Conservation (phyloP, 805 yeast species). For the Kuraishia molischiana region DNA sequence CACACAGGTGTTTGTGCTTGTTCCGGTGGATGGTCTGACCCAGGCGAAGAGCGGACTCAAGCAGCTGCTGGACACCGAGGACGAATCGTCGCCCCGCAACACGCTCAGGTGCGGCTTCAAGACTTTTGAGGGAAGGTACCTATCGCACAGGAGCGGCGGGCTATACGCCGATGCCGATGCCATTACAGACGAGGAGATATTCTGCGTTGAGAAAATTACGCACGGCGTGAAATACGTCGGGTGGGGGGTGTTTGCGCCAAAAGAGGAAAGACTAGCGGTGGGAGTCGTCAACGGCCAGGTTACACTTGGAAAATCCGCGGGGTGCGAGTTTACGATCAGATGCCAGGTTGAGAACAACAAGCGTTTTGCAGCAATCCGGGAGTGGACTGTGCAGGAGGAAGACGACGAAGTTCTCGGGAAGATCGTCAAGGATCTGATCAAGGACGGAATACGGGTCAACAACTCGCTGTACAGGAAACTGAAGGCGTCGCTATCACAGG, state of each 20-base stretch:
- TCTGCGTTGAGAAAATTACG: constrained; percentile 9
- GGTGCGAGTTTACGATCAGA: constrained; percentile 12
- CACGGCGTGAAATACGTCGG: background rate
- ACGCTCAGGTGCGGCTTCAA: constrained; percentile 13
- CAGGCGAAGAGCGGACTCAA: background rate
- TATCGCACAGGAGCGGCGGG: constrained; percentile 9
- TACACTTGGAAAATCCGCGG: constrained; percentile 1
- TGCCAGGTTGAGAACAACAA: constrained; percentile 13
- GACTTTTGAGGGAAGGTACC: constrained; percentile 12
- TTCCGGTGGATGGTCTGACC: constrained; percentile 13
- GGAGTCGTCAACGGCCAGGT: constrained; percentile 8
- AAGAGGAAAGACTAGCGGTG: no score
- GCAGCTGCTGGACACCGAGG: constrained; percentile 1
- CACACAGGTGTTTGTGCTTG: constrained; percentile 17
- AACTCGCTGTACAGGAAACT: constrained; percentile 11
- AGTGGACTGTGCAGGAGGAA: background rate
- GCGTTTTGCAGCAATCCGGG: background rate
- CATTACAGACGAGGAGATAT: constrained; percentile 17
- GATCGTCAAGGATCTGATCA: constrained; percentile 13
- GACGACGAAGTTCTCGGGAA: constrained; percentile 8
- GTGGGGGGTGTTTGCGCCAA: constrained; percentile 9
- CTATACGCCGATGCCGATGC: constrained; percentile 13
- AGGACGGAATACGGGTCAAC: constrained; percentile 12
- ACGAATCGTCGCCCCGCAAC: constrained; percentile 2
- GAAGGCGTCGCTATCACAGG: constrained; percentile 13